phyloP scores from a whole-genome alignment of 2,329 filamentous ascomycete genomes.

The Talaromyces albobiverticillius region DNA sequence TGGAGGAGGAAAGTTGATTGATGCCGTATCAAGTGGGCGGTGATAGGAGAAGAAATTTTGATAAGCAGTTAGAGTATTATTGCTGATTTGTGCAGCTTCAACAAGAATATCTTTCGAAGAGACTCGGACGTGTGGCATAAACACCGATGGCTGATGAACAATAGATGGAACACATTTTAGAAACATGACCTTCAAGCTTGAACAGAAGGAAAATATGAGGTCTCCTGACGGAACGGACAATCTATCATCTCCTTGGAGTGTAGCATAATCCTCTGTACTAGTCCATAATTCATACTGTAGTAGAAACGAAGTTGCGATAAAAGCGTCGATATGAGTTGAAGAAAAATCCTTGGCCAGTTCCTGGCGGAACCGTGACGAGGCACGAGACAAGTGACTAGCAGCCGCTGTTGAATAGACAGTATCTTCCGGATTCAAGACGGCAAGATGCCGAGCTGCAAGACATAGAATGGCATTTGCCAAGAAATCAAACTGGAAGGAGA shows the following conservation, averaged over 20 bases:
- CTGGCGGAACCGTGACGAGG: slow-evolving; percentile 7
- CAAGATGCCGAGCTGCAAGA: slow-evolving; percentile 10
- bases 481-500: slow-evolving; percentile 10
- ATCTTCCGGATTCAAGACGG: slow-evolving; percentile 1
- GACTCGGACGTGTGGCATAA: neutral
- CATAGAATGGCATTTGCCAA: slow-evolving; percentile 8
- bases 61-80: neutral
- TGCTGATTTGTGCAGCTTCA: slow-evolving; percentile 1
- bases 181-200: slow-evolving; percentile 12
- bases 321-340: slow-evolving; percentile 13
- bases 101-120: neutral
- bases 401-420: neutral
- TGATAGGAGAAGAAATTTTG: slow-evolving; percentile 1
- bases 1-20: neutral
- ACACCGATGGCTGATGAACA: neutral
- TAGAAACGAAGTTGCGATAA: slow-evolving; percentile 13
- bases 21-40: neutral
- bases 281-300: slow-evolving; percentile 13
- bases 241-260: neutral
- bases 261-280: neutral
- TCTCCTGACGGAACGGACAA: neutral
- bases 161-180: neutral
- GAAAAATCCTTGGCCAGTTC: neutral
- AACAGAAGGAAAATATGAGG: slow-evolving; percentile 8
- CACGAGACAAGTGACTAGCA: slow-evolving; percentile 4